A percentile compares a stretch with the other conserved stretches of the same genome.
Conservation (phyloP, 768 basidiomycete species). For the Phaeotremella fagi region DNA sequence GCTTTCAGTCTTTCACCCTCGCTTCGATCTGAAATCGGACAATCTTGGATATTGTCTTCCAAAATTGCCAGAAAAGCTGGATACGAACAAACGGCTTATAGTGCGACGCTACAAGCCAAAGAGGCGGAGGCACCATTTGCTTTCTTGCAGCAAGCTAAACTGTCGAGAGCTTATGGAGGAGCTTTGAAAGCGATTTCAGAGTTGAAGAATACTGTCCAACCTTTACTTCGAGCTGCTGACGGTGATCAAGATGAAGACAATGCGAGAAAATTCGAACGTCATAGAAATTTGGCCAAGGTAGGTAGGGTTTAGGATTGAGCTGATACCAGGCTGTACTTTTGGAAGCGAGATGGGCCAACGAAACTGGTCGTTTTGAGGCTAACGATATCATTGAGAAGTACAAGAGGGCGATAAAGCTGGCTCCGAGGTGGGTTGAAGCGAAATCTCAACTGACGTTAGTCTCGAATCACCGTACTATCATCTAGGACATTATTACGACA, state of each 20-base stretch:
- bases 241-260: slow-evolving; percentile 2
- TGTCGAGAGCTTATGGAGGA: slow-evolving; percentile 72
- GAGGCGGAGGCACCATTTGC: slow-evolving; percentile 66
- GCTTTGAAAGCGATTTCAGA: slow-evolving; percentile 80
- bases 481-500: slow-evolving; percentile 80
- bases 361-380: slow-evolving; percentile 73
- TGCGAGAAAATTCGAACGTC: slow-evolving; percentile 14
- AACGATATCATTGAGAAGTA: slow-evolving; percentile 59
- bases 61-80: slow-evolving; percentile 94
- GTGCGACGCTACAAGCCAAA: slow-evolving; percentile 83
- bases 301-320: slow-evolving; percentile 8
- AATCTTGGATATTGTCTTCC: slow-evolving; percentile 86
- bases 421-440: slow-evolving; percentile 42
- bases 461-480: slow-evolving; percentile 77
- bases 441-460: slow-evolving; percentile 10
- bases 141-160: slow-evolving; percentile 86
- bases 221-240: slow-evolving; percentile 13
- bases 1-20: slow-evolving; percentile 56
- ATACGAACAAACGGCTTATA: slow-evolving; percentile 94
- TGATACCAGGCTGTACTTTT: slow-evolving; percentile 61
- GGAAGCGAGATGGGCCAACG: slow-evolving; percentile 86
- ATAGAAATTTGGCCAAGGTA: slow-evolving; percentile 61
- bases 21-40: slow-evolving; percentile 59
- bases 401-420: slow-evolving; percentile 45
- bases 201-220: slow-evolving; percentile 61